Base-by-base conservation (phyloP, 2,329 filamentous ascomycete genomes). In the Juglanconis juglandina region DNA sequence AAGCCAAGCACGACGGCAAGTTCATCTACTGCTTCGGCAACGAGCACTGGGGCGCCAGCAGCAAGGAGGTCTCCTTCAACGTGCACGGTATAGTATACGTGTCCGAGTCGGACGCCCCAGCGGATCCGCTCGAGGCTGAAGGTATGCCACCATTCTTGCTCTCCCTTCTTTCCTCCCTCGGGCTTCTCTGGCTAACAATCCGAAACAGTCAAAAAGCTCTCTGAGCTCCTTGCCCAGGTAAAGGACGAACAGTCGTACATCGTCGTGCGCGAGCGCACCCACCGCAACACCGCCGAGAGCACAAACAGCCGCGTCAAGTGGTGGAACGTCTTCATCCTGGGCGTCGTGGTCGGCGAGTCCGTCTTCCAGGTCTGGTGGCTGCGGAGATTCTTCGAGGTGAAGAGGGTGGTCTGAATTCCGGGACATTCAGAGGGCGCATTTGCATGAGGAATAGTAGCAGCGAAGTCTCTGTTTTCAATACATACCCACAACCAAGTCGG, bases 281-380 rank as follows among this genome's bases (percentile, higher is more conserved):
- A 99, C 83, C 87, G 95, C 74, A 99, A 99, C 81, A 99, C 95
- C 9, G 95, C 95, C 66, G 95, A 99, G 81, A 97, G 93, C 84
- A 99, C 95, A 71, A 99, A 99, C 77, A 85, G 87, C 68, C 86
- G 95, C 67, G 95, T 99, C 74, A 99, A 99, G 82, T 99, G 95
- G 95, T 99, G 95, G 95, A 97, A 95, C 76, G 85, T 98, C 69
- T 98, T 98, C 77, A 93, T 99, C 77, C 87, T 99, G 66, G 84
- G 87, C 59, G 87, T 98, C 54, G 85, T 99, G 65, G 82, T 96
- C 66, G 92, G 90, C 70, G 92, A 98, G 81, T 95, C 92, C 63
- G 81, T 97, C 67, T 99, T 99, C 82, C 95, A 99, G 81, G 94
- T 99, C 66, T 99, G 95, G 94, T 99, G 95, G 93, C 78, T 99